Evolutionary conservation across 2,329 filamentous ascomycete species (phyloP).

Genomic region (Fusarium aywerte): DNA sequence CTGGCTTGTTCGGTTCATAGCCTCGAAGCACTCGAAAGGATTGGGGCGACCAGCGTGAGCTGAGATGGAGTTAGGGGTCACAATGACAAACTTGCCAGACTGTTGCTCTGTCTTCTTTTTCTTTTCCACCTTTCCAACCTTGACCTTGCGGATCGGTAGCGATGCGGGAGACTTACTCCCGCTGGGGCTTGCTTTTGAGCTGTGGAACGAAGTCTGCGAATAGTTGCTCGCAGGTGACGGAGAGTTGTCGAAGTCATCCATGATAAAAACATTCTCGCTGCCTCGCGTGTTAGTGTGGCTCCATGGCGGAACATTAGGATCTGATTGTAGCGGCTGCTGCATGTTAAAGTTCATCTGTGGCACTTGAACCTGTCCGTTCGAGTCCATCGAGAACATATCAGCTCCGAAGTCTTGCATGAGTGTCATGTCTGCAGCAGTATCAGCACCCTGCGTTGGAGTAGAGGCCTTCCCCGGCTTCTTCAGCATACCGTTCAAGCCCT

Average conservation of each 20-base stretch:
- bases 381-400: constrained; percentile 45
- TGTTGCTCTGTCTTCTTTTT: constrained; percentile 53
- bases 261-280: constrained; percentile 50
- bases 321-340: constrained; percentile 52
- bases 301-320: constrained; percentile 57
- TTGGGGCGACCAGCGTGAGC: constrained; percentile 62
- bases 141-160: constrained; percentile 56
- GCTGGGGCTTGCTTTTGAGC: constrained; percentile 39
- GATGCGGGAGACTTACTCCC: constrained; percentile 47
- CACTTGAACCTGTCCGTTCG: constrained; percentile 44
- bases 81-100: constrained; percentile 63
- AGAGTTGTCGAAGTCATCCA: constrained; percentile 54
- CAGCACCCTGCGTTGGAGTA: constrained; percentile 33
- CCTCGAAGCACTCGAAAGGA: constrained; percentile 66
- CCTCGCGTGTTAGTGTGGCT: constrained; percentile 51
- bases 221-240: constrained; percentile 48
- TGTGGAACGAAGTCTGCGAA: constrained; percentile 49
- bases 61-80: constrained; percentile 64
- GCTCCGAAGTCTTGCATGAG: constrained; percentile 50
- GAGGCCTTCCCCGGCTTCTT: constrained; percentile 14
- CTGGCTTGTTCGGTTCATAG: constrained; percentile 60
- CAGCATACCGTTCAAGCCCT: constrained; percentile 44
- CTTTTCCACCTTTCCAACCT: constrained; percentile 59
- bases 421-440: constrained; percentile 45
- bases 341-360: constrained; percentile 51